Base-by-base conservation (phyloP, 75 land plant genomes). In the Selaginella tamariscina region DNA sequence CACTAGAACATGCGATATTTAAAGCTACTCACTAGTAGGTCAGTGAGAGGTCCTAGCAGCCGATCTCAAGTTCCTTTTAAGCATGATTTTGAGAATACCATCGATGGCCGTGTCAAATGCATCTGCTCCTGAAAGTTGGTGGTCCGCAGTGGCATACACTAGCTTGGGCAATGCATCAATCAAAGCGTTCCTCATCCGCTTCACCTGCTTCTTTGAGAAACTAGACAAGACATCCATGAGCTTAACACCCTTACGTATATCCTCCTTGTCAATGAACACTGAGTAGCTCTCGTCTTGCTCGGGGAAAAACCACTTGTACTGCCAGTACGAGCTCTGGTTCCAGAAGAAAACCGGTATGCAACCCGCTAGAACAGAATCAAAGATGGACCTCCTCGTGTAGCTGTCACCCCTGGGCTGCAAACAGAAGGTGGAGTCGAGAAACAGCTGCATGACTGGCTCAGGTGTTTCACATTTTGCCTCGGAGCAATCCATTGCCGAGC, bases 311-410 rank as follows among this genome's bases (percentile, higher is more conserved):
- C 91, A 88, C 8, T 24, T 32, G 77, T 88, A 88, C 73, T 85
- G 86, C 54, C 70, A 68, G 68, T 85, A 83, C 22, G 85, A 85
- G 29, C 81, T 78, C 71, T 79, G 85, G n/a, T 54, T 64, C 64
- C 79, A 73, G 79, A 85, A 85, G 74, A 88, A 85, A 44, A 88
- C 86, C 24, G 91, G 91, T 0, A 88, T 77, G 74, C 88, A 85
- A 1, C 88, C 91, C 1, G 91, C 82, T 1, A 85, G 76, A 32
- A 88, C 32, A n/a, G 88, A 70, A 32, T 88, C 91, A 67, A 88
- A 88, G 44, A 78, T 76, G 5, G 91, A 88, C 68, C 85, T 73
- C 57, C 88, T 57, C 0, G 91, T 88, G 68, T 72, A 79, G 1
- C 81, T 78, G 57, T 85, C 88, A 0, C 91, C 88, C 20, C 78